Evolutionary conservation across 2,329 filamentous ascomycete genomes (phyloP), one percentile per base, ranked within the genome.

Genomic region (Aureobasidium sp.): DNA sequence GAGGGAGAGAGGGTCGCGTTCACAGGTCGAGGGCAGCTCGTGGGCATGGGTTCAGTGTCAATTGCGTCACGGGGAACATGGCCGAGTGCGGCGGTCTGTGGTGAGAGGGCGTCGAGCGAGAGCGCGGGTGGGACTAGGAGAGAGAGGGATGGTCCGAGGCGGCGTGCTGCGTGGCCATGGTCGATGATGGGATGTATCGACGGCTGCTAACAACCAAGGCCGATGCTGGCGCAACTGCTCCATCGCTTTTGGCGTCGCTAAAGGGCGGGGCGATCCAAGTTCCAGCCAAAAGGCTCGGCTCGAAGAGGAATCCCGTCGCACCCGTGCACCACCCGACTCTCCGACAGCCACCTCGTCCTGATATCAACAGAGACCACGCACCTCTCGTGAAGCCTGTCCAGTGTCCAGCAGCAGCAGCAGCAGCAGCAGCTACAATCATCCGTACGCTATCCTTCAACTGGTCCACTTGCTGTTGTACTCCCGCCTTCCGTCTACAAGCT

Each of bases 61-160:
- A 58, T 47, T 38, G 55, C 55, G 55, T 58, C 55, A 58, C 55
- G 31, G 31, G 55, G 55, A 19, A 58, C 55, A 58, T 58, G 55
- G 43, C 55, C 54, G 21, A 13, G 38, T 35, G 10, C 27, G 29
- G 21, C 15, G n/a, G 50, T 31, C n/a, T n/a, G n/a, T n/a, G n/a
- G 29, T 38, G 23, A 5, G 33, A 21, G 27, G 19, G 17, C 2
- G 37, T 21, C 17, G 37, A 46, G 53, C 4, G 40, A 19, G 15
- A 37, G 40, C 29, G 37, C 43, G 25, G 13, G 23, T 46, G 42
- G 17, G 19, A 58, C 42, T 47, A 58, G 55, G 55, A 49, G 55
- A 23, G 40, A 57, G 40, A 46, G 35, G 40, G 40, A 57, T 46
- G 37, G 31, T 23, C 31, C n/a, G 19, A 25, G 31, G 23, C 29